phyloP scores from a whole-genome alignment of 345 rosid genomes.

The Pugionium cornutum region DNA sequence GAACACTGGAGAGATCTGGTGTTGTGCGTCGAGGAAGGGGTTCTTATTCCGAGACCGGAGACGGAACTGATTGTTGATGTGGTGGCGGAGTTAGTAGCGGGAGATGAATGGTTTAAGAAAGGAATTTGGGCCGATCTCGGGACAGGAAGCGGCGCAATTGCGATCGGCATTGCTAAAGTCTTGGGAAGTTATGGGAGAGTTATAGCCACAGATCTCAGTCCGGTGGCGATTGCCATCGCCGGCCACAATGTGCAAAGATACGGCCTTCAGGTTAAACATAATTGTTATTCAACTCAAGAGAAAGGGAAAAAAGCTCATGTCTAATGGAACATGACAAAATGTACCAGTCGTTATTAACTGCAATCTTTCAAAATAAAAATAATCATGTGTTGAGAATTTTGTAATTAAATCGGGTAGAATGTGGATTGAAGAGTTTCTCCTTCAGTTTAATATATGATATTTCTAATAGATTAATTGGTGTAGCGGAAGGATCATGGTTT shows the following conservation, averaged over 20 bases:
- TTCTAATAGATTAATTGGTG: slow-evolving; percentile 45
- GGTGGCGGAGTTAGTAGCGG: slow-evolving; percentile 49
- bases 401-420: neutral
- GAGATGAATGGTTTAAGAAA: slow-evolving; percentile 38
- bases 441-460: neutral
- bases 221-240: slow-evolving; percentile 63
- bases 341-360: neutral
- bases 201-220: slow-evolving; percentile 76
- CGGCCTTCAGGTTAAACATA: slow-evolving; percentile 52
- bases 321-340: neutral
- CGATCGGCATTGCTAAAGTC: slow-evolving; percentile 63
- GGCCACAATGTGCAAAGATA: slow-evolving; percentile 68
- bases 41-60: slow-evolving; percentile 91
- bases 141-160: slow-evolving; percentile 89
- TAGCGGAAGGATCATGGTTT: slow-evolving; percentile 65
- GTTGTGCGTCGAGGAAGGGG: slow-evolving; percentile 82
- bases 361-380: neutral
- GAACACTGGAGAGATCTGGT: slow-evolving; percentile 94
- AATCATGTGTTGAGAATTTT: neutral
- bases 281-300: neutral
- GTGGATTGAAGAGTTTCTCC: neutral
- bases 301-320: neutral
- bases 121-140: slow-evolving; percentile 90
- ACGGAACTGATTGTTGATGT: slow-evolving; percentile 76
- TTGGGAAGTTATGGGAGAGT: slow-evolving; percentile 53